A percentile compares a stretch with the other conserved stretches of the same genome.
Conservation (phyloP, 2,329 filamentous ascomycete species). For the Gliomastix tumulicola region DNA sequence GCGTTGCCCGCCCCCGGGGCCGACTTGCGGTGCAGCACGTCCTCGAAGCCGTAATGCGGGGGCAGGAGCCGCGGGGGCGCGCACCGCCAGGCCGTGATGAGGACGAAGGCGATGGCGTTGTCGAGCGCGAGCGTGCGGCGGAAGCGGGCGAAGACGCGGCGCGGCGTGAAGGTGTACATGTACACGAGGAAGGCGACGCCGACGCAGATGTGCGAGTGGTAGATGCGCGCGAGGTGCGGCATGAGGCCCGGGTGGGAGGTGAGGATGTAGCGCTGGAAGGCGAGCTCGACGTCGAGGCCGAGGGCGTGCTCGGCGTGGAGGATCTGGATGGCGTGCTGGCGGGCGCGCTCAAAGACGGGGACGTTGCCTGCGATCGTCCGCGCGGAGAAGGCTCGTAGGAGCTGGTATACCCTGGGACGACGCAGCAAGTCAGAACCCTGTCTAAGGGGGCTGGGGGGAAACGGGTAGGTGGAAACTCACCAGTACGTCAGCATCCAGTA, state of each 20-base stretch:
- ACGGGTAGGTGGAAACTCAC: slow-evolving; percentile 8
- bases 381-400: slow-evolving; percentile 32
- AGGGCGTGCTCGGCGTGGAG: slow-evolving; percentile 27
- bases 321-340: slow-evolving; percentile 30
- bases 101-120: slow-evolving; percentile 39
- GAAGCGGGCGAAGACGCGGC: slow-evolving; percentile 28
- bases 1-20: slow-evolving; percentile 14
- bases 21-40: slow-evolving; percentile 29
- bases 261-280: slow-evolving; percentile 30
- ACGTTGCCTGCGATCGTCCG: slow-evolving; percentile 28
- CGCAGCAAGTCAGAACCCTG: background rate
- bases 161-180: slow-evolving; percentile 35
- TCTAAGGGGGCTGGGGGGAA: background rate
- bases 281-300: slow-evolving; percentile 29
- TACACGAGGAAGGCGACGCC: slow-evolving; percentile 39
- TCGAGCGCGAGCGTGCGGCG: slow-evolving; percentile 39
- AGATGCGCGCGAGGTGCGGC: slow-evolving; percentile 30
- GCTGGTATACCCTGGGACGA: slow-evolving; percentile 29
- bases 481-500: slow-evolving; percentile 28
- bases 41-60: slow-evolving; percentile 35
- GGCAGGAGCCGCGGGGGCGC: slow-evolving; percentile 40
- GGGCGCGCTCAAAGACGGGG: slow-evolving; percentile 25
- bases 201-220: slow-evolving; percentile 37
- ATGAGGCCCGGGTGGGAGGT: slow-evolving; percentile 25
- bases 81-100: slow-evolving; percentile 39